These are phyloP conservation scores for Cercospora canescens DNA, from an alignment of 2,329 filamentous ascomycete genomes.

Conservation along the genomic window DNA sequence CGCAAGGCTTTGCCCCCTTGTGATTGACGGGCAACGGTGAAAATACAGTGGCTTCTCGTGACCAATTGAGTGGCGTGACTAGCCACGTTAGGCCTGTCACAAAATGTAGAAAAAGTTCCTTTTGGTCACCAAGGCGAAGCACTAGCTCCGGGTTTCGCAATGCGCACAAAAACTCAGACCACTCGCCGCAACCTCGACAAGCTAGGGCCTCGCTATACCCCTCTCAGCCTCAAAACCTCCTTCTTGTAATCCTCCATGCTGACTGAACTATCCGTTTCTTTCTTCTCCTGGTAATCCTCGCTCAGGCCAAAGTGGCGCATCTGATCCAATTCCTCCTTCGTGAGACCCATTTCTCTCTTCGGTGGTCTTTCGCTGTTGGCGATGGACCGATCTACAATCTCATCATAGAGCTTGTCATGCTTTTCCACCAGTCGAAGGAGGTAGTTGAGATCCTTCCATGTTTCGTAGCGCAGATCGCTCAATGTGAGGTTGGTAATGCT, in stretches of 20 bases:
- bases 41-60: no score
- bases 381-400: slow-evolving; percentile 32
- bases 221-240: background rate
- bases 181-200: no score
- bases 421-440: slow-evolving; percentile 39
- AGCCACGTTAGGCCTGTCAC: no score
- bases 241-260: background rate
- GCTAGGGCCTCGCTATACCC: background rate
- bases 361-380: slow-evolving; percentile 26
- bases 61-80: no score
- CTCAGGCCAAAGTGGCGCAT: slow-evolving; percentile 14
- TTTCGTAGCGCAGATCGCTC: slow-evolving; percentile 49
- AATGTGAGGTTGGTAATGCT: slow-evolving; percentile 38
- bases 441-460: slow-evolving; percentile 51
- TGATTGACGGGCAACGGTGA: no score
- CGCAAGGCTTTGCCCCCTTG: no score
- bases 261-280: background rate
- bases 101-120: no score
- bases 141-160: no score
- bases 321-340: slow-evolving; percentile 6
- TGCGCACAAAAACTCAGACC: no score
- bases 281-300: background rate
- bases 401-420: slow-evolving; percentile 29
- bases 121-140: no score
- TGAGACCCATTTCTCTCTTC: slow-evolving; percentile 12